Percentiles rank a stretch among this genome's conserved stretches.
Evolutionary conservation across 768 basidiomycete genomes (phyloP).

Genomic region (Boletus fagicola): DNA sequence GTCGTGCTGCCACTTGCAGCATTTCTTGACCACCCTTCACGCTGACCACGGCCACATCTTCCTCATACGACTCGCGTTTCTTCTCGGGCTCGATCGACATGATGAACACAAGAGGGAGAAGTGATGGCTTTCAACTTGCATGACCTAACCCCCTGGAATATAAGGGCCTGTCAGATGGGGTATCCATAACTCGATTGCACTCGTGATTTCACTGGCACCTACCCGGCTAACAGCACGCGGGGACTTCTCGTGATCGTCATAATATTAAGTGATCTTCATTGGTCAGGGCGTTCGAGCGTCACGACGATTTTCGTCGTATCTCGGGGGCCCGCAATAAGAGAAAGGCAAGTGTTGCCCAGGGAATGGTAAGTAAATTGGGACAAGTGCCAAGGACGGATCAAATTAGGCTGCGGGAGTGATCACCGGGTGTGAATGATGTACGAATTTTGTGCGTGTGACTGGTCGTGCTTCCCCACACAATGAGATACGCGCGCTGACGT

Average conservation of each 20-base stretch:
- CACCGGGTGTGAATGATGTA: not conserved
- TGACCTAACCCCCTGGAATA: not conserved
- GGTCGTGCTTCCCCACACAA: not conserved
- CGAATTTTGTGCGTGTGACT: not conserved
- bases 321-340: not conserved
- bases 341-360: not conserved
- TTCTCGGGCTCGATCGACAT: slow-evolving; percentile 20
- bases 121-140: not conserved
- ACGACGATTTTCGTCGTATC: not conserved
- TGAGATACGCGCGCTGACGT: not conserved
- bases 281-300: not conserved
- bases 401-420: not conserved
- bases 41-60: not conserved
- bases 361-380: not conserved
- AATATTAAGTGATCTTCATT: not conserved
- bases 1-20: slow-evolving; percentile 6
- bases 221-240: not conserved
- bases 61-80: slow-evolving; percentile 10
- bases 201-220: not conserved
- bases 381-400: not conserved
- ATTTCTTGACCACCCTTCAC: not conserved
- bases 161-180: not conserved
- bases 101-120: not conserved
- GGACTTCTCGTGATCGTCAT: not conserved
- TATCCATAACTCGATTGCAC: not conserved